These are phyloP conservation scores for Alternaria sp. DNA, from an alignment of 2,329 filamentous ascomycete genomes.

Conservation along the genomic window DNA sequence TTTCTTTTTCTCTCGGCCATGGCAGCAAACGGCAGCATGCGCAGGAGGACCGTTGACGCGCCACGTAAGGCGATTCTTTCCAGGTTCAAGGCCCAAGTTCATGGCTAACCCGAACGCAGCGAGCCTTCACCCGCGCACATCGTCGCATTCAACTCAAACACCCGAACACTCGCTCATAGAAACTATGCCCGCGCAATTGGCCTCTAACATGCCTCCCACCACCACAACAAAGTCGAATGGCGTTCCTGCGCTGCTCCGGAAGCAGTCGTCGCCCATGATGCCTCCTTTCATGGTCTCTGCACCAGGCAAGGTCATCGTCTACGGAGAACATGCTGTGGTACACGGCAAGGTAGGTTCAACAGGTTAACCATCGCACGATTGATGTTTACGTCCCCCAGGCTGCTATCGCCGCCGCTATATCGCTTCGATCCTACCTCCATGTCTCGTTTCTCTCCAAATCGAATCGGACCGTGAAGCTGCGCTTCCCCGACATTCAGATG, in stretches of 20 bases:
- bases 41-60: slow-evolving; percentile 32
- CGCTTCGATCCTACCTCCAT: slow-evolving; percentile 93
- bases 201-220: slow-evolving; percentile 32
- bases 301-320: slow-evolving; percentile 97
- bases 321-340: slow-evolving; percentile 97
- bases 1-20: slow-evolving; percentile 23
- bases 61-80: slow-evolving; percentile 32
- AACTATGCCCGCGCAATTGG: slow-evolving; percentile 41
- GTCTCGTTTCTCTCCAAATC: slow-evolving; percentile 95
- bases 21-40: slow-evolving; percentile 40
- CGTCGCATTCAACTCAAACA: slow-evolving; percentile 40
- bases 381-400: slow-evolving; percentile 61
- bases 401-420: slow-evolving; percentile 93
- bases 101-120: slow-evolving; percentile 29
- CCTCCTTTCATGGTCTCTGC: slow-evolving; percentile 98
- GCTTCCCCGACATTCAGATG: slow-evolving; percentile 90
- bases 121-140: slow-evolving; percentile 35
- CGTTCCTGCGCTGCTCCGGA: slow-evolving; percentile 36
- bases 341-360: slow-evolving; percentile 79
- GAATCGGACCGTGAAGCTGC: slow-evolving; percentile 83
- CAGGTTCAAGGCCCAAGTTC: neutral
- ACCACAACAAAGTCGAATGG: slow-evolving; percentile 21
- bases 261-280: slow-evolving; percentile 68
- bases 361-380: neutral
- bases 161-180: slow-evolving; percentile 42